Conservation (phyloP, 1,284 basidiomycete species). For the Tilletia caries region DNA sequence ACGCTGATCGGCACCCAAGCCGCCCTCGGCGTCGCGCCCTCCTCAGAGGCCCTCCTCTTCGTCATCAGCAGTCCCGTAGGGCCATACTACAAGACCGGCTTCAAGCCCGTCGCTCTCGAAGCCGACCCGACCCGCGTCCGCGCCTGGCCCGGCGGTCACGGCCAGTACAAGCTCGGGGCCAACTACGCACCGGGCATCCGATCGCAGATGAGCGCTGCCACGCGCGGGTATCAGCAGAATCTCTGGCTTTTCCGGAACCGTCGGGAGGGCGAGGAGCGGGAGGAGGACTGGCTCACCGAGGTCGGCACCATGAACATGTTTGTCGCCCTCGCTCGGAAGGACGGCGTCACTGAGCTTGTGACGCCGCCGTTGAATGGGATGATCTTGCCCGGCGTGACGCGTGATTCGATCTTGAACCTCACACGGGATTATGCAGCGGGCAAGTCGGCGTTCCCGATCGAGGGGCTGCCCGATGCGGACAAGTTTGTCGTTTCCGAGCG, state of each 20-base stretch:
- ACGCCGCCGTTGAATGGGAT: conserved; percentile 84
- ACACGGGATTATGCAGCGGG: conserved; percentile 70
- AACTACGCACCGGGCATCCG: conserved; percentile 51
- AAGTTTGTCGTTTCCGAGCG: conserved; percentile 77
- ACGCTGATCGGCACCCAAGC: conserved; percentile 87
- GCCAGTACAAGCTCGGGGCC: conserved; percentile 50
- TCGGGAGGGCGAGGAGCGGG: conserved; percentile 63
- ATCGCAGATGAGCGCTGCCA: conserved; percentile 79
- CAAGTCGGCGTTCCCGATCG: conserved; percentile 57
- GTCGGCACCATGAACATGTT: conserved; percentile 94
- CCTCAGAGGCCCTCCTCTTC: conserved; percentile 66
- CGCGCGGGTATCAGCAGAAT: conserved; percentile 85
- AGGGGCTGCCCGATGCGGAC: conserved; percentile 28
- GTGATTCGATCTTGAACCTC: conserved; percentile 76
- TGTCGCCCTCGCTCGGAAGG: conserved; percentile 72
- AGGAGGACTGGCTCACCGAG: conserved; percentile 54
- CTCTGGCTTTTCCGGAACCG: conserved; percentile 71
- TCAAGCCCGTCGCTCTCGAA: conserved; percentile 89
- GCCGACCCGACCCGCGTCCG: conserved; percentile 81
- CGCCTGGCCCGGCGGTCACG: conserved; percentile 52
- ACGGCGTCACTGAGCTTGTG: conserved; percentile 59
- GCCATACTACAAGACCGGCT: conserved; percentile 90
- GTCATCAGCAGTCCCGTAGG: conserved; percentile 42
- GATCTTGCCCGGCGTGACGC: conserved; percentile 93
- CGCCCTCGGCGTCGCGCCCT: conserved; percentile 81